Conservation (phyloP, 805 yeast genomes). For the Huiozyma sinensis region DNA sequence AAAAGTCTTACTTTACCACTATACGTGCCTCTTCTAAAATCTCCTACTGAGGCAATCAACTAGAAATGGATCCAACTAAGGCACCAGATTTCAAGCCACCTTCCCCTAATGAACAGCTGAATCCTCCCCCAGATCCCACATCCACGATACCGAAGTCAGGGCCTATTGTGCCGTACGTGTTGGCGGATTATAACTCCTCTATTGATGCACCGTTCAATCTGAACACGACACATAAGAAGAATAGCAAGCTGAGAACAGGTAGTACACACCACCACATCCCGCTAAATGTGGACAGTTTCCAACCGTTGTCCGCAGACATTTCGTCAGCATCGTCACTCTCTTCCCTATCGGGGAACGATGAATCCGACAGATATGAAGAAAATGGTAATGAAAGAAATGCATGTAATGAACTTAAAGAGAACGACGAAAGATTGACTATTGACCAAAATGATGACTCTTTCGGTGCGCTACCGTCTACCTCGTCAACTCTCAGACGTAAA, state of each 20-base stretch:
- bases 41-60: neutral
- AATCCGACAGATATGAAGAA: neutral
- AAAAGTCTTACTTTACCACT: neutral
- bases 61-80: slow-evolving; percentile 77
- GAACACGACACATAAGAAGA: slow-evolving; percentile 2
- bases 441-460: neutral
- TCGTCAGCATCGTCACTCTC: slow-evolving; percentile 20
- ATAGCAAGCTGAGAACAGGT: neutral
- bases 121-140: slow-evolving; percentile 57
- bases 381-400: neutral
- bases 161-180: slow-evolving; percentile 69
- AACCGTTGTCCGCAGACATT: slow-evolving; percentile 39
- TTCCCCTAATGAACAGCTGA: slow-evolving; percentile 47
- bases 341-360: neutral
- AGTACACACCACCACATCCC: slow-evolving; percentile 31
- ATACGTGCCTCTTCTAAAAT: neutral
- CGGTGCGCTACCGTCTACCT: too few relatives aligned
- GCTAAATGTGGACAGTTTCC: slow-evolving; percentile 46
- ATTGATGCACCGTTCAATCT: slow-evolving; percentile 53
- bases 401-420: neutral
- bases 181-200: slow-evolving; percentile 62
- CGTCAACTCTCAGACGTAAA: neutral
- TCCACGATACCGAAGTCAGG: slow-evolving; percentile 59
- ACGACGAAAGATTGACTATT: slow-evolving; percentile 1
- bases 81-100: slow-evolving; percentile 90